Percentiles rank a stretch among this genome's conserved stretches.
Conservation (phyloP, 257 asterid genomes). For the Solanum chaucha region DNA sequence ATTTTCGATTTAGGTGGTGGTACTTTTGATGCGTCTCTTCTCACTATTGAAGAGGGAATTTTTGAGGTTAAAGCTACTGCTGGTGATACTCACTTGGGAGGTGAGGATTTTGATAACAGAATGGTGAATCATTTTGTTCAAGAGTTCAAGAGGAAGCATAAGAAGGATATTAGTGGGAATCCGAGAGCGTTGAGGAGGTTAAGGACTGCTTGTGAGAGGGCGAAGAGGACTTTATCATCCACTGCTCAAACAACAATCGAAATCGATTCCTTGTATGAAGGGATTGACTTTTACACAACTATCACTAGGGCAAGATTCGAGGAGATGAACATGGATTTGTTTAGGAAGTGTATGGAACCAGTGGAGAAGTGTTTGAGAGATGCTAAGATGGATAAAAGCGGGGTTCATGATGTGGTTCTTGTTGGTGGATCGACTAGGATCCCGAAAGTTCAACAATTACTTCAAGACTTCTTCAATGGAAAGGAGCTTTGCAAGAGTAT, state of each 20-base stretch:
- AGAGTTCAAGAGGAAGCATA: no score
- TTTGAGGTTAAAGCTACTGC: no score
- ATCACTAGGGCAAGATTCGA: conserved; percentile 15
- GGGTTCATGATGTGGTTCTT: conserved; percentile 18
- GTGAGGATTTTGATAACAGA: no score
- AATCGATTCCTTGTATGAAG: conserved; percentile 1
- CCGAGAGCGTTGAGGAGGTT: conserved; percentile 12
- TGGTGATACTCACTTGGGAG: no score
- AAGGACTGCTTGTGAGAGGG: conserved; percentile 21
- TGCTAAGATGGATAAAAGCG: conserved; percentile 19
- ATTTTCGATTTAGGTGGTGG: no score
- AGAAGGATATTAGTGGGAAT: no score
- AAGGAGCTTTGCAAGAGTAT: conserved; percentile 65
- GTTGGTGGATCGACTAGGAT: conserved; percentile 28
- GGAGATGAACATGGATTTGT: conserved; percentile 25
- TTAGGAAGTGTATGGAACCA: conserved; percentile 21
- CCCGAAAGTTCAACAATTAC: conserved; percentile 19
- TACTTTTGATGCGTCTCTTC: no score
- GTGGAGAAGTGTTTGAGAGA: conserved; percentile 25
- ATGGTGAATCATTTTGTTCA: no score
- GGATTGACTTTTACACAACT: neutral
- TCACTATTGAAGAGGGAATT: no score
- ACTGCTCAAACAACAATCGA: conserved; percentile 20
- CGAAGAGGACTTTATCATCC: conserved; percentile 14
- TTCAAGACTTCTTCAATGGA: conserved; percentile 56